Conservation (phyloP, 2,329 filamentous ascomycete genomes). For the Gnomoniopsis sp. region DNA sequence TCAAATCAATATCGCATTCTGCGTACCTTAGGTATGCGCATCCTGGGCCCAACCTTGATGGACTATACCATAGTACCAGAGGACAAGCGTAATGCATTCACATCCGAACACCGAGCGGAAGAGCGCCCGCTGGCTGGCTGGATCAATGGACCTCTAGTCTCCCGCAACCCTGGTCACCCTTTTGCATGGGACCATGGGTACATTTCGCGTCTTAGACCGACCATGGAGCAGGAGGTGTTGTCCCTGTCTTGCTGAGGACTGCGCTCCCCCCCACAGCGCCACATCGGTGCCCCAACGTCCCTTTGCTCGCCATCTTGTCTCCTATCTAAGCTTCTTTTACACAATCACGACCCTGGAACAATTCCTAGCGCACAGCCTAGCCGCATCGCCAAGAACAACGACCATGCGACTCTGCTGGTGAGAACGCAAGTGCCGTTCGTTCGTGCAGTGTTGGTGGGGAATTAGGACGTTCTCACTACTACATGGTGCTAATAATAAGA, state of each 20-base stretch:
- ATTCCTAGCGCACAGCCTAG: conserved; percentile 4
- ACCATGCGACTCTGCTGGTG: neutral
- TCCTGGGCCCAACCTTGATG: neutral
- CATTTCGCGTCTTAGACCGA: conserved; percentile 27
- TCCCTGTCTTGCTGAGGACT: conserved; percentile 5
- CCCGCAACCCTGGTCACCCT: conserved; percentile 7
- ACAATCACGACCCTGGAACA: conserved; percentile 1
- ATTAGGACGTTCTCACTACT: neutral
- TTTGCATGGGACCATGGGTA: conserved; percentile 30
- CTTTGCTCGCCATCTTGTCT: neutral
- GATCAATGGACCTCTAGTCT: neutral
- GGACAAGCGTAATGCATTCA: conserved; percentile 6
- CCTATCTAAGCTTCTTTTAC: conserved; percentile 12
- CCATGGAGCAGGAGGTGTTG: conserved; percentile 11
- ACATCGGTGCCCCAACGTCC: conserved; percentile 6
- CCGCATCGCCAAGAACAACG: neutral
- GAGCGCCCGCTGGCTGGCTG: too few species aligned
- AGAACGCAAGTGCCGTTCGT: neutral
- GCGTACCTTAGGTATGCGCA: neutral
- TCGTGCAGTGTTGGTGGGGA: neutral
- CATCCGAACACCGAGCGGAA: neutral
- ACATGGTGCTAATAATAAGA: neutral
- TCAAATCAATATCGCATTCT: neutral
- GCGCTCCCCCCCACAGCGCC: conserved; percentile 13
- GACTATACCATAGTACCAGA: neutral